These are phyloP conservation scores for Hypomontagnella monticulosa DNA, from an alignment of 495 filamentous ascomycete genomes.

Conservation along the genomic window DNA sequence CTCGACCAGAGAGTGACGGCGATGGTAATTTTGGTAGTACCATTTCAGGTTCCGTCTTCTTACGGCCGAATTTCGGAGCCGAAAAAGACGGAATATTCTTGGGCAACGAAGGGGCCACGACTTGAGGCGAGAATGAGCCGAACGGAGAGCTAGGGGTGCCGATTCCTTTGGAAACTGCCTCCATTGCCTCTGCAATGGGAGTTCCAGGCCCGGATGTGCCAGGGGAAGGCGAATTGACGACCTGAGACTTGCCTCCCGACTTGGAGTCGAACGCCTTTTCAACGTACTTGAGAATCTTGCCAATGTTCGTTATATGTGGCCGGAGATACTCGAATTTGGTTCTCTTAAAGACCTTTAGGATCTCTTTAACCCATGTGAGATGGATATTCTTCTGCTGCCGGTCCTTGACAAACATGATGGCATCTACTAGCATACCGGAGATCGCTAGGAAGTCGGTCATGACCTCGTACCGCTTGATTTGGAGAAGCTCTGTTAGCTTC, in stretches of 20 bases:
- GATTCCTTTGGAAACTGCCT: conserved; percentile 1
- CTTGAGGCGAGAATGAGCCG: conserved; percentile 12
- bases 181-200: neutral
- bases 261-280: conserved; percentile 25
- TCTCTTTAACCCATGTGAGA: conserved; percentile 42
- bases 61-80: conserved; percentile 24
- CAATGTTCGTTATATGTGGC: conserved; percentile 41
- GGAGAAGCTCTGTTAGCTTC: conserved; percentile 36
- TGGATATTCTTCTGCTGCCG: conserved; percentile 45
- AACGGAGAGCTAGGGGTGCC: conserved; percentile 7
- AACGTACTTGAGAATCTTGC: conserved; percentile 48
- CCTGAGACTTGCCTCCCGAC: neutral
- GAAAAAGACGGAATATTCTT: conserved; percentile 25
- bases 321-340: conserved; percentile 39
- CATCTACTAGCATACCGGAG: conserved; percentile 40
- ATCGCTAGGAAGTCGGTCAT: conserved; percentile 42
- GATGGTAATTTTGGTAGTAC: conserved; percentile 1
- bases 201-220: neutral
- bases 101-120: conserved; percentile 23
- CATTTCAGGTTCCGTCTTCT: conserved; percentile 17
- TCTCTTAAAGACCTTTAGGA: conserved; percentile 42
- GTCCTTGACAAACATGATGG: conserved; percentile 47
- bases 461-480: conserved; percentile 40
- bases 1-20: conserved; percentile 2
- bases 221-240: neutral